Evolutionary conservation across 495 filamentous ascomycete genomes (phyloP), one percentile per base, ranked within the genome.

Genomic region (Penicillium alfredii): DNA sequence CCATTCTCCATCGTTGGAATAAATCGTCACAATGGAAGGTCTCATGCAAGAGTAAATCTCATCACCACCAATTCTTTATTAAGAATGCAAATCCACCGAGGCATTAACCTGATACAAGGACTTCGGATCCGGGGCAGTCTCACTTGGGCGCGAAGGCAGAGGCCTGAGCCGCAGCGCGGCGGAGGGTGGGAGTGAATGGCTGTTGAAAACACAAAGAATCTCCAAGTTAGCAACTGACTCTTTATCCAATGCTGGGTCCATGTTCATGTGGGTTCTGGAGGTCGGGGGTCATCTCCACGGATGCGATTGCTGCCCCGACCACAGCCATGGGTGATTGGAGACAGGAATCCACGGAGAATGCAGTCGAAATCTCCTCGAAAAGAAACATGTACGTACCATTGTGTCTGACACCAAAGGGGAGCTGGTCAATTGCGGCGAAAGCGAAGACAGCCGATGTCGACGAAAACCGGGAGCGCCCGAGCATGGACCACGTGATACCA

Each of bases 111-210:
- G 21, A 34, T 15, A 28, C 11, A 21, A 19, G 10, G 9, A 33
- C 11, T 19, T 7, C n/a, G 11, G 24, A 18, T 15, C 18, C 16
- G 24, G 49, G 53, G 51, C 20, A 33, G 27, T 56, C 66, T 68
- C 51, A 70, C 66, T 64, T 66, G 41, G 64, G 63, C 19, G 51
- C 63, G 40, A 61, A 61, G 37, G 62, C 53, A 46, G 60, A 62
- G 44, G 56, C 53, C 49, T 63, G 56, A 42, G 61, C 57, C 48
- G 66, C 61, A 41, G 66, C 59, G 35, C 64, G 64, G 55, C 61
- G 61, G 47, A 66, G 57, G 34, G 64, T 61, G 35, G 64, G 55
- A 48, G 60, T 53, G 57, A 68, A 68, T 31, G 36, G 48, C 62
- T 68, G 41, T 40, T 23, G 17, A 19, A 15, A 12, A 15, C 12